phyloP scores from a whole-genome alignment of 1,284 basidiomycete species.

The Heterobasidion parviporum region DNA sequence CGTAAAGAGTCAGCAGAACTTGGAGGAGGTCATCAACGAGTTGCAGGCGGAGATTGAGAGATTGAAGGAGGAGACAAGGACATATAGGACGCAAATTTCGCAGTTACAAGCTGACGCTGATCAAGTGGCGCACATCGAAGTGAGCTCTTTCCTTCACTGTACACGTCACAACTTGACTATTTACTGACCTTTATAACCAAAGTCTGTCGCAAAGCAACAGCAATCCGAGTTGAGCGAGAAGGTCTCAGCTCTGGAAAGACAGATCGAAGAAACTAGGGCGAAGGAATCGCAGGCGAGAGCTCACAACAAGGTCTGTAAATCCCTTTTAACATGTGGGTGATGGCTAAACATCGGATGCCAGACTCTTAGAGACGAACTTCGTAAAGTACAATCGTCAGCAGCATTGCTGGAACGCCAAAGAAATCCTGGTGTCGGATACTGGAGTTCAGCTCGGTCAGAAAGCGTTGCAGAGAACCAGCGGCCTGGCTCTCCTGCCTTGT shows the following conservation, averaged over 20 bases:
- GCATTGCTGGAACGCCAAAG: constrained; percentile 84
- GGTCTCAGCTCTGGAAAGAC: constrained; percentile 41
- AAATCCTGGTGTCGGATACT: constrained; percentile 90
- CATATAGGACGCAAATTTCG: constrained; percentile 35
- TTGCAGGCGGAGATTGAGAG: constrained; percentile 49
- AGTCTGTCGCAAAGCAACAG: constrained; percentile 40
- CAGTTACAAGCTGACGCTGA: constrained; percentile 42
- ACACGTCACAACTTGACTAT: not conserved
- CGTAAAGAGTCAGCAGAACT: constrained; percentile 46
- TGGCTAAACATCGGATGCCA: constrained; percentile 20
- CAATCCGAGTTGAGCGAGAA: constrained; percentile 35
- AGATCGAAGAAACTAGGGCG: constrained; percentile 54
- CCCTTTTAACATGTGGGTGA: not conserved
- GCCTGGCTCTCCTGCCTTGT: constrained; percentile 35
- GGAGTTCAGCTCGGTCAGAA: constrained; percentile 45
- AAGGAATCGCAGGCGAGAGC: constrained; percentile 60
- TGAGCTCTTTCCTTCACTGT: constrained; percentile 20
- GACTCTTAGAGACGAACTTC: constrained; percentile 84
- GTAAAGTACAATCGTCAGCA: constrained; percentile 87
- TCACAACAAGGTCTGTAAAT: constrained; percentile 59
- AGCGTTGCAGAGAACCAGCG: constrained; percentile 33
- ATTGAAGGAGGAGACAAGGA: constrained; percentile 40
- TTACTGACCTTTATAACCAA: not conserved
- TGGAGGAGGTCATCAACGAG: constrained; percentile 45
- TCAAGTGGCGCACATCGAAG: constrained; percentile 50